phyloP scores from a whole-genome alignment of 2,329 filamentous ascomycete species.

The Lojkania enalia region DNA sequence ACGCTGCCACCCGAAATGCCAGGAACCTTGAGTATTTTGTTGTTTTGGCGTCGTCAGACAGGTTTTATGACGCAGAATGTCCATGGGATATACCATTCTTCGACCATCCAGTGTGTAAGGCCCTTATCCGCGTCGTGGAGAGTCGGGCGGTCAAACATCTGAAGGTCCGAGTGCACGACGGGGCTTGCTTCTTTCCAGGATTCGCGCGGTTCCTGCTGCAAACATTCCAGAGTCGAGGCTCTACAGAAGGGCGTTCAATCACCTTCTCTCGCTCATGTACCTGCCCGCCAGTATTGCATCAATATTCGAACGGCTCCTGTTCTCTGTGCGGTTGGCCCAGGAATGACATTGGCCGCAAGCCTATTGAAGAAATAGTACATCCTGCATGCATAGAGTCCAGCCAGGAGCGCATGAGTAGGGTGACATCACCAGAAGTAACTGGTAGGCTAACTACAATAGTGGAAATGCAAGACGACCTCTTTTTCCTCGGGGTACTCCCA shows the following conservation, averaged over 20 bases:
- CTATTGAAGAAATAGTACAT: constrained; percentile 11
- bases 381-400: constrained; percentile 10
- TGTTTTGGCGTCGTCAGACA: constrained; percentile 17
- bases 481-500: constrained; percentile 11
- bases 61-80: constrained; percentile 10
- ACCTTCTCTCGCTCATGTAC: constrained; percentile 18
- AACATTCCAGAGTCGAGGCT: constrained; percentile 10
- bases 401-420: constrained; percentile 10
- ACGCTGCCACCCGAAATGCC: constrained; percentile 11
- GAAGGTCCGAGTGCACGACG: constrained; percentile 21
- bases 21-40: constrained; percentile 14
- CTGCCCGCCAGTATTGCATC: constrained; percentile 7
- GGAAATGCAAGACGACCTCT: constrained; percentile 17
- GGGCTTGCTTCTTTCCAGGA: constrained; percentile 12
- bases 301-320: constrained; percentile 5
- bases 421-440: no score
- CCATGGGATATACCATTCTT: constrained; percentile 21
- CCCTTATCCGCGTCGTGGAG: constrained; percentile 12
- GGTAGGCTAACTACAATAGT: no score
- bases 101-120: constrained; percentile 18
- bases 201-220: constrained; percentile 10
- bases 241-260: constrained; percentile 5
- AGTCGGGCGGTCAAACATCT: constrained; percentile 9
- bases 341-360: constrained; percentile 2
- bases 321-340: constrained; percentile 9